phyloP scores from a whole-genome alignment of 805 yeast species.

The Saturnispora zaruensis region DNA sequence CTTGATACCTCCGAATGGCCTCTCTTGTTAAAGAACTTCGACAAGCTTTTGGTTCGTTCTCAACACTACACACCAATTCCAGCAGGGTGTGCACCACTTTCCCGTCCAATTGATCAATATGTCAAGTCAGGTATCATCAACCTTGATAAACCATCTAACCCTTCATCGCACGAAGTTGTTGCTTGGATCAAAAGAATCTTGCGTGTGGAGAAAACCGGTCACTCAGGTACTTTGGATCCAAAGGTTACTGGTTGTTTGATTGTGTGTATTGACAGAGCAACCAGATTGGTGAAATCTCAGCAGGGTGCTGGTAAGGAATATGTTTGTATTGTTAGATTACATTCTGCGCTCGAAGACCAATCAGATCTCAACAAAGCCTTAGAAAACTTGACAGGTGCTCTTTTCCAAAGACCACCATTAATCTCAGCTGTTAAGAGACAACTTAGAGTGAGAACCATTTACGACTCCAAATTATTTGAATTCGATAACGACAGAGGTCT shows the following conservation, averaged over 20 bases:
- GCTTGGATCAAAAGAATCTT: constrained; percentile 98
- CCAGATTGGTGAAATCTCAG: constrained; percentile 95
- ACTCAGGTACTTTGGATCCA: constrained; percentile 98
- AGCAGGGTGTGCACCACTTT: constrained; percentile 87
- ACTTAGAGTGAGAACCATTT: constrained; percentile 94
- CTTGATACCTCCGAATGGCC: constrained; percentile 95
- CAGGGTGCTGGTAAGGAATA: constrained; percentile 99
- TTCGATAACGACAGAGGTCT: constrained; percentile 94
- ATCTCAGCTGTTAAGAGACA: constrained; percentile 99
- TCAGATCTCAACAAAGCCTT: constrained; percentile 76
- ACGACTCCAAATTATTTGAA: constrained; percentile 91
- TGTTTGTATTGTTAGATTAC: constrained; percentile 94
- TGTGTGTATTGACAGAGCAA: constrained; percentile 97
- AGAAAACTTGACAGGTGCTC: constrained; percentile 95
- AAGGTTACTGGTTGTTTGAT: constrained; percentile 95
- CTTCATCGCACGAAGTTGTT: constrained; percentile 98
- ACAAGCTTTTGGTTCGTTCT: constrained; percentile 86
- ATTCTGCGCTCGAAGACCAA: constrained; percentile 84
- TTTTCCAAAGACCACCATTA: constrained; percentile 98
- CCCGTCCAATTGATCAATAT: constrained; percentile 86
- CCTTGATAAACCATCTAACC: constrained; percentile 96
- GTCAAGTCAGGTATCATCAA: constrained; percentile 93
- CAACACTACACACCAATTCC: constrained; percentile 98
- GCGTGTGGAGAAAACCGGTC: constrained; percentile 96
- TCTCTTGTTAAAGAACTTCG: constrained; percentile 83